phyloP scores from a whole-genome alignment of 164 flowering plant species.

The Euptelea pleiosperma region DNA sequence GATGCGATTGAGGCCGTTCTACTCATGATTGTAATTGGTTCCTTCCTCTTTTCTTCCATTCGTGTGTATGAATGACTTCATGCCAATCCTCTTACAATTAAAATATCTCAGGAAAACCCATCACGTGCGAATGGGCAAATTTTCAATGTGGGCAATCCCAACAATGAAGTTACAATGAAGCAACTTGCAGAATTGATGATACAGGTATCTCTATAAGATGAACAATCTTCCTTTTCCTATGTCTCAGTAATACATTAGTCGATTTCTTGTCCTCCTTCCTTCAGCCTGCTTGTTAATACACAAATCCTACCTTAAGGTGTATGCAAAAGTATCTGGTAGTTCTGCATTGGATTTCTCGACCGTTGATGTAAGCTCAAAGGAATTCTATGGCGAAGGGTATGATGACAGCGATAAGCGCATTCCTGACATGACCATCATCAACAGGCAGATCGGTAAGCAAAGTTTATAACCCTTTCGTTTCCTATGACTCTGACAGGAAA shows the following conservation, averaged over 20 bases:
- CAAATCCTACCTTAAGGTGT: too few species aligned
- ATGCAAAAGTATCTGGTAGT: conserved; percentile 9
- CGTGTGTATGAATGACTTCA: too few species aligned
- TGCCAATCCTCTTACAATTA: not conserved
- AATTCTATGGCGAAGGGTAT: conserved; percentile 19
- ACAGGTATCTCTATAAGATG: too few species aligned
- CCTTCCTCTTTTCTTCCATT: not conserved
- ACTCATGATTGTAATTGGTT: conserved; percentile 54
- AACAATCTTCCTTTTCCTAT: too few species aligned
- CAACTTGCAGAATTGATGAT: conserved; percentile 96
- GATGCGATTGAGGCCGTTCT: conserved; percentile 74
- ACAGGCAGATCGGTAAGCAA: conserved; percentile 14
- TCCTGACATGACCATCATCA: conserved; percentile 23
- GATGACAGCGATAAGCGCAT: conserved; percentile 22
- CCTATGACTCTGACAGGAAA: too few species aligned
- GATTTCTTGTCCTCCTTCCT: too few species aligned
- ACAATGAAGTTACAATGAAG: conserved; percentile 91
- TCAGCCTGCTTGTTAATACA: too few species aligned
- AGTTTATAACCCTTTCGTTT: too few species aligned
- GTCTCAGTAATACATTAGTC: too few species aligned
- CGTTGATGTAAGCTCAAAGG: conserved; percentile 17
- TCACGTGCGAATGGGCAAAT: conserved; percentile 82
- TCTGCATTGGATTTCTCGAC: conserved; percentile 6
- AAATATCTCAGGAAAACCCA: conserved; percentile 67
- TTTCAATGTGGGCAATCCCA: conserved; percentile 87